phyloP scores from a whole-genome alignment of 139 green algal species.

The Haematococcus lacustris region DNA sequence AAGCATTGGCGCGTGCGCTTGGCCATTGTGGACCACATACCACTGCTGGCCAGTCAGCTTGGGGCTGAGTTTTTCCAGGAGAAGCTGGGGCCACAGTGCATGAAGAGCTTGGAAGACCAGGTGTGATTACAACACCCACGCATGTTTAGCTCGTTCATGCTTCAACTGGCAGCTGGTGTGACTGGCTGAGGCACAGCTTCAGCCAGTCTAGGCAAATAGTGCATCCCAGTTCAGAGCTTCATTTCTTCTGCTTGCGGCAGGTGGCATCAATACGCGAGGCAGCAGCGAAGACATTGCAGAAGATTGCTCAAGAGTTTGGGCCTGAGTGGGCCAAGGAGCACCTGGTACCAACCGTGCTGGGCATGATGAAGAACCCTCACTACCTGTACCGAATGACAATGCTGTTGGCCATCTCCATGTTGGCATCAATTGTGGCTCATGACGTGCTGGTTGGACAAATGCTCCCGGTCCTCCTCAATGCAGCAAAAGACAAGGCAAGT shows the following conservation, averaged over 20 bases:
- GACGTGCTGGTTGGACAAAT: slow-evolving; percentile 59
- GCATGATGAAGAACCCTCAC: slow-evolving; percentile 58
- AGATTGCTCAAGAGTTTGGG: slow-evolving; percentile 89
- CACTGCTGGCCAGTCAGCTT: slow-evolving; percentile 89
- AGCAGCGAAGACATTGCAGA: slow-evolving; percentile 77
- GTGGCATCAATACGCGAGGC: slow-evolving; percentile 86
- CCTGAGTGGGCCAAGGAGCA: slow-evolving; percentile 85
- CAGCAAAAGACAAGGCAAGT: slow-evolving; percentile 6
- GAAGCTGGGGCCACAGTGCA: slow-evolving; percentile 90
- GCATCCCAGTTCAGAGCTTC: no score
- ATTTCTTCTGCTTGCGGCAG: slow-evolving; percentile 17
- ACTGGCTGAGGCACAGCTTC: no score
- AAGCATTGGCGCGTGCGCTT: slow-evolving; percentile 96
- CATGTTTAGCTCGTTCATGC: no score
- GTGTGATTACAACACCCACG: no score
- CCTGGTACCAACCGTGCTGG: slow-evolving; percentile 76
- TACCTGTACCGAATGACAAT: slow-evolving; percentile 97
- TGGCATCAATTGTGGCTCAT: slow-evolving; percentile 70
- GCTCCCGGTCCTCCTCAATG: neutral
- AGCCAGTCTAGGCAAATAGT: no score
- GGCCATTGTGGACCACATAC: slow-evolving; percentile 98
- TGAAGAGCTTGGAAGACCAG: slow-evolving; percentile 90
- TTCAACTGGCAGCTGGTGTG: no score
- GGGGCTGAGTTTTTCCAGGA: slow-evolving; percentile 74
- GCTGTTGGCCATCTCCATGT: slow-evolving; percentile 66